phyloP scores from a whole-genome alignment of 495 filamentous ascomycete species.

The Podospora fimiseda region DNA sequence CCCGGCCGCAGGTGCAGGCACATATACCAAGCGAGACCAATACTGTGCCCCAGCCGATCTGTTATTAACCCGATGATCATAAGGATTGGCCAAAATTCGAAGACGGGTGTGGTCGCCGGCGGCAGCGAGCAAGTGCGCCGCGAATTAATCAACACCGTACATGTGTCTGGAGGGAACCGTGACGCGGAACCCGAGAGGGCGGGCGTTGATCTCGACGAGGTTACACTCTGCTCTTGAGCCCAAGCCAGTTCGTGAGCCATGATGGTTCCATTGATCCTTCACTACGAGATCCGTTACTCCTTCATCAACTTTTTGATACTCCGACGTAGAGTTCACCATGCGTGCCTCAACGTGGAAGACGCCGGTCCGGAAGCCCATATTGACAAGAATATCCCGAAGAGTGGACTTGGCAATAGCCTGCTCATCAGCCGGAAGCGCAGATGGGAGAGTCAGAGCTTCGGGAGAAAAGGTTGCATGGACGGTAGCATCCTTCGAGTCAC shows the following conservation, averaged over 20 bases:
- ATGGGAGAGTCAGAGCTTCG: constrained; percentile 36
- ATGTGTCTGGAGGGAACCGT: constrained; percentile 22
- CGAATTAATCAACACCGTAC: constrained; percentile 41
- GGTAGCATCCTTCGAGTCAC: constrained; percentile 26
- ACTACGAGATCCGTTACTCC: constrained; percentile 12
- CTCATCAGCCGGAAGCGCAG: constrained; percentile 31
- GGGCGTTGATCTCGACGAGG: constrained; percentile 37
- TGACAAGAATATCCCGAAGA: constrained; percentile 27
- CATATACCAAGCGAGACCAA: constrained; percentile 25
- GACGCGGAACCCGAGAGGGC: constrained; percentile 29
- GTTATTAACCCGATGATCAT: constrained; percentile 4
- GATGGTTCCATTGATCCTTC: not conserved
- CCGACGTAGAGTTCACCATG: constrained; percentile 28
- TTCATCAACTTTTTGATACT: constrained; percentile 18
- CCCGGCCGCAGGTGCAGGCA: constrained; percentile 21
- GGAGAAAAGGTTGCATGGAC: constrained; percentile 29
- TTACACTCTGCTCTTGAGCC: constrained; percentile 19
- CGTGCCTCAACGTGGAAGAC: constrained; percentile 28
- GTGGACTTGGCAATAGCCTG: constrained; percentile 22
- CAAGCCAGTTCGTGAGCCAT: not conserved
- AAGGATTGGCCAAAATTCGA: constrained; percentile 20
- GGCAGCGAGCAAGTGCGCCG: constrained; percentile 28
- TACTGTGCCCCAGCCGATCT: constrained; percentile 18
- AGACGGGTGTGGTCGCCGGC: constrained; percentile 23
- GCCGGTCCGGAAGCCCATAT: constrained; percentile 30